phyloP scores from a whole-genome alignment of 1,284 basidiomycete species.

The Phlebopus sp. region DNA sequence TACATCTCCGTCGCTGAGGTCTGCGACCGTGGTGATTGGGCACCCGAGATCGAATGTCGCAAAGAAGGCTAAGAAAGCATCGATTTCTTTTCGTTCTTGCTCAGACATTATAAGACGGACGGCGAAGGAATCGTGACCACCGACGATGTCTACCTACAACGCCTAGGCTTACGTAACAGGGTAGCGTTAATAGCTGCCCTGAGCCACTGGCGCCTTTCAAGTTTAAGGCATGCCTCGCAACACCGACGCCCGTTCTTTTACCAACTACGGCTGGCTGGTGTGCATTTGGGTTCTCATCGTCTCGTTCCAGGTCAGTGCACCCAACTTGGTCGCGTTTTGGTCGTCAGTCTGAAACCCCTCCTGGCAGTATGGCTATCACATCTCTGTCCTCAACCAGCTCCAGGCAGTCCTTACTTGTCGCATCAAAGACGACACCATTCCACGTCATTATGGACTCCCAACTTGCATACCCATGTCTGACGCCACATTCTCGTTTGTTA shows the following conservation, averaged over 20 bases:
- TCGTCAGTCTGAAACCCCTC: background rate
- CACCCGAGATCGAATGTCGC: constrained; percentile 66
- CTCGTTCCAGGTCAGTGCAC: constrained; percentile 56
- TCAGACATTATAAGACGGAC: constrained; percentile 39
- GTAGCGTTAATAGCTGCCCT: too few relatives aligned
- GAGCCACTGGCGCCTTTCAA: too few relatives aligned
- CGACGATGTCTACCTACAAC: background rate
- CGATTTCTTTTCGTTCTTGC: constrained; percentile 59
- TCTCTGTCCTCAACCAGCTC: constrained; percentile 86
- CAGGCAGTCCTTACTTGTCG: constrained; percentile 74
- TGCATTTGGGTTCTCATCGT: constrained; percentile 62
- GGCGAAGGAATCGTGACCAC: too few relatives aligned
- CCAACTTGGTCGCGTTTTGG: background rate
- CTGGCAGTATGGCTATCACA: constrained; percentile 82
- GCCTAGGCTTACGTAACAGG: background rate
- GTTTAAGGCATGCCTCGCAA: constrained; percentile 1
- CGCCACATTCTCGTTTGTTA: constrained; percentile 74
- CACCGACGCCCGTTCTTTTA: constrained; percentile 38
- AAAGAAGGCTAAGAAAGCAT: constrained; percentile 78
- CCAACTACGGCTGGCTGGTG: constrained; percentile 57
- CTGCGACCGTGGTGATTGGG: constrained; percentile 56
- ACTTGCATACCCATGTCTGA: constrained; percentile 79
- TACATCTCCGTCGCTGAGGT: constrained; percentile 73
- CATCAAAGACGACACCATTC: constrained; percentile 12
- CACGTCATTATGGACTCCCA: constrained; percentile 39